Conservation (phyloP, 352 stramenopile genomes). For the Phytophthora macrochlamydospora region DNA sequence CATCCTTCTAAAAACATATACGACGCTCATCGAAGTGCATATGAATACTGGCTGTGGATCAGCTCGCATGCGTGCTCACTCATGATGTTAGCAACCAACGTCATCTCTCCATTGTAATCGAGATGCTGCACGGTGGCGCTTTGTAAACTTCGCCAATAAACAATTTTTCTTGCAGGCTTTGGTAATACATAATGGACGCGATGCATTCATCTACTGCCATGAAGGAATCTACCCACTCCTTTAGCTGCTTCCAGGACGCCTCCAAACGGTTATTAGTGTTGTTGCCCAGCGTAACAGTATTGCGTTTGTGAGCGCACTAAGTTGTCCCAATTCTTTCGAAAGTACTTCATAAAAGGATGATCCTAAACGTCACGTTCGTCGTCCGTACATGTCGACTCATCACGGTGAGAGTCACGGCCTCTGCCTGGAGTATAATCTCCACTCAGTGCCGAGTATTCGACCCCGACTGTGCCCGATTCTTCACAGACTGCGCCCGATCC, state of each 20-base stretch:
- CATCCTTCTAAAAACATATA: conserved; percentile 15
- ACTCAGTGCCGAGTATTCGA: neutral
- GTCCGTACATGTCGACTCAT: neutral
- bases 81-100: conserved; percentile 10
- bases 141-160: conserved; percentile 15
- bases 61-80: conserved; percentile 26
- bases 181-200: conserved; percentile 11
- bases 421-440: neutral
- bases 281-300: conserved; percentile 13
- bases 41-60: conserved; percentile 16
- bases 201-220: conserved; percentile 24
- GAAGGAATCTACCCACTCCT: conserved; percentile 16
- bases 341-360: conserved; percentile 26
- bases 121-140: neutral
- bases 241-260: conserved; percentile 27
- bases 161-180: conserved; percentile 17
- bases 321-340: conserved; percentile 24
- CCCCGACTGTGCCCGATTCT: neutral
- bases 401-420: neutral
- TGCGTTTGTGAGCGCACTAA: conserved; percentile 22
- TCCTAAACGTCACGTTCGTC: neutral
- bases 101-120: conserved; percentile 18
- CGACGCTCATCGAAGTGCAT: conserved; percentile 1
- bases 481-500: neutral
- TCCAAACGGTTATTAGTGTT: conserved; percentile 33